phyloP scores from a whole-genome alignment of 2,329 filamentous ascomycete genomes.

The Pestalotiopsis sp. region DNA sequence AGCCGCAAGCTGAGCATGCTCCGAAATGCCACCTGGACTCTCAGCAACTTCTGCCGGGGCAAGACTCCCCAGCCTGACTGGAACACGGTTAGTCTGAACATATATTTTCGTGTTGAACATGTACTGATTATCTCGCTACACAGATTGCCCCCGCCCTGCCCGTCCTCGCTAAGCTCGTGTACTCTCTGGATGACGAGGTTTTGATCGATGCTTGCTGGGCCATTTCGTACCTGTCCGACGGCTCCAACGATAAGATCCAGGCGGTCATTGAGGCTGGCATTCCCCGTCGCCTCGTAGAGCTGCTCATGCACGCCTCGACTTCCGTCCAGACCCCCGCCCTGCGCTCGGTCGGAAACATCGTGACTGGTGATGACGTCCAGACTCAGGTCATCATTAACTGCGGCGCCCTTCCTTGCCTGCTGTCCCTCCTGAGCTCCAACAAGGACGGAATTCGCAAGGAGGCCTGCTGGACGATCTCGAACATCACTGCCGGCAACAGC shows the following conservation, averaged over 20 bases:
- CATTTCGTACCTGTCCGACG: conserved; percentile 97
- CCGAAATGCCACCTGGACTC: conserved; percentile 95
- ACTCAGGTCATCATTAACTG: conserved; percentile 99
- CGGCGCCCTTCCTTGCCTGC: conserved; percentile 85
- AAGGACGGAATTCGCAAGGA: conserved; percentile 99
- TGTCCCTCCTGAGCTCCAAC: conserved; percentile 90
- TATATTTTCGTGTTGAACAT: not conserved
- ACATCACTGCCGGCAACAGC: conserved; percentile 97
- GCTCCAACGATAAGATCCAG: conserved; percentile 98
- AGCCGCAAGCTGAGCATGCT: conserved; percentile 99
- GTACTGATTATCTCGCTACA: conserved; percentile 13
- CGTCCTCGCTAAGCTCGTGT: conserved; percentile 94
- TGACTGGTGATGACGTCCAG: conserved; percentile 97
- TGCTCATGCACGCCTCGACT: conserved; percentile 96
- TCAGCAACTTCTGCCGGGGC: conserved; percentile 99
- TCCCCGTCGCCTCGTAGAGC: conserved; percentile 90
- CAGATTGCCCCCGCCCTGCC: conserved; percentile 94
- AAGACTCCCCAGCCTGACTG: conserved; percentile 99
- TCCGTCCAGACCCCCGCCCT: conserved; percentile 97
- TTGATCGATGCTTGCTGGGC: conserved; percentile 99
- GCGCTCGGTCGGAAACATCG: conserved; percentile 96
- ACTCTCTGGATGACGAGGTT: conserved; percentile 97
- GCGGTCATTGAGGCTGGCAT: conserved; percentile 98
- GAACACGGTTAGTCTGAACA: conserved; percentile 71
- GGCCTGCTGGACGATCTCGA: conserved; percentile 99